Conservation (phyloP, 495 filamentous ascomycete genomes). For the Trichoderma erinaceum region DNA sequence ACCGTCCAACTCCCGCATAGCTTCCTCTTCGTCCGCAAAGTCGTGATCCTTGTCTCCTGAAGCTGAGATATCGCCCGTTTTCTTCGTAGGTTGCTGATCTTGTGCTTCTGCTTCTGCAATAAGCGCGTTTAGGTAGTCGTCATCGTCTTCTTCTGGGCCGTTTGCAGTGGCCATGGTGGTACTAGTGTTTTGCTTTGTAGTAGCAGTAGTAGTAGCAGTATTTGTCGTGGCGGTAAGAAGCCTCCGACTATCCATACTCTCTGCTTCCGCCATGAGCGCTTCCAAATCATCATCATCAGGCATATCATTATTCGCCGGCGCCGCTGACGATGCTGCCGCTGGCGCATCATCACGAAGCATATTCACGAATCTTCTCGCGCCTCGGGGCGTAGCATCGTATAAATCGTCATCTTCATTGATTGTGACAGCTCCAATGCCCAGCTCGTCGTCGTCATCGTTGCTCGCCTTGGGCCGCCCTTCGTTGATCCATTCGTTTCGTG, state of each 20-base stretch:
- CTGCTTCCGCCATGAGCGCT: constrained; percentile 45
- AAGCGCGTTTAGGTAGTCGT: constrained; percentile 25
- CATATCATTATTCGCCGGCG: constrained; percentile 16
- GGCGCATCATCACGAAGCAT: background rate
- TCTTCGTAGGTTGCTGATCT: background rate
- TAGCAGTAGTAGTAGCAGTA: background rate
- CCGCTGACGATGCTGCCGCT: background rate
- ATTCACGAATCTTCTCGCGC: constrained; percentile 17
- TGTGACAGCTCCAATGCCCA: constrained; percentile 22
- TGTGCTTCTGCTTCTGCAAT: constrained; percentile 22
- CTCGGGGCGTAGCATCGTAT: constrained; percentile 36
- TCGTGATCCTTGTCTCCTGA: constrained; percentile 20
- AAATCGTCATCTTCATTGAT: constrained; percentile 31
- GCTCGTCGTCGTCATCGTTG: constrained; percentile 35
- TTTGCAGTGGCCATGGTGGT: constrained; percentile 10
- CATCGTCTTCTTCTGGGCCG: constrained; percentile 4
- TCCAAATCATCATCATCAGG: constrained; percentile 48
- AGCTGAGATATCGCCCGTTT: background rate
- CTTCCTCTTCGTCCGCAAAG: constrained; percentile 59
- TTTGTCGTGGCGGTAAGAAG: no score
- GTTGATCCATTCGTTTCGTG: constrained; percentile 69
- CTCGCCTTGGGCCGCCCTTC: constrained; percentile 55
- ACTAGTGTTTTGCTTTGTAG: background rate
- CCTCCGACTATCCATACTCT: constrained; percentile 23
- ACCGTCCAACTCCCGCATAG: constrained; percentile 60